Base-by-base conservation (phyloP, 352 stramenopile genomes). In the Phytopythium vexans region DNA sequence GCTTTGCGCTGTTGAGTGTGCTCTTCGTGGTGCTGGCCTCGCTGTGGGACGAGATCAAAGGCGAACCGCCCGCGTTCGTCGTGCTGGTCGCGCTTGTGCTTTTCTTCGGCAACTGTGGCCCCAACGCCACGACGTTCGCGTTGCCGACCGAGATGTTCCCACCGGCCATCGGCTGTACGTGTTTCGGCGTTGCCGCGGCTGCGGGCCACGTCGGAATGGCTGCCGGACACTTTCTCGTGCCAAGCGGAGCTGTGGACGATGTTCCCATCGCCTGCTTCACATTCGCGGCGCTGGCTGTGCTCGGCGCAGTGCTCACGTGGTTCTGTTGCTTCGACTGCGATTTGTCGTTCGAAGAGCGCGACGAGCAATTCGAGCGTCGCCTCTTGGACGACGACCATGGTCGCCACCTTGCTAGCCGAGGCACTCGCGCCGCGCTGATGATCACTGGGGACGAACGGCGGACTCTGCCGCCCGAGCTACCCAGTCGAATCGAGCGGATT, bases 1-100 rank as follows among this genome's bases (percentile, higher is more conserved):
- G 85, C 8, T 94, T 94, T 27, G 21, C 21, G 21, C 21, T 27
- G 21, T 27, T 27, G 21, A 27, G 21, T 27, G 21, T 27, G 10
- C 27, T 49, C 10, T 16, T 49, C 11, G 34, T 21, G 8, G 11
- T 3, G 10, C 27, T 21, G 4, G 27, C 36, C 3, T 5, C 42
- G 21, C 10, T 37, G 4, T 3, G 16, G 5, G 12, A 21, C 9
- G 11, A 32, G 27, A 31, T 3, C 21, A 5, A 37, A 10, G 8
- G 8, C 1, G 3, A 15, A 7, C 27, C 42, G 27, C 34, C 42
- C 11, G 16, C 42, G 3, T 21, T 16, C 1, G 27, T 49, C 27
- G 8, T 21, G 42, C 42, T 49, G 27, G 27, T 37, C 5, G 42
- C 42, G 42, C 42, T 49, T 6, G 27, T 49, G 42, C 10, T 49